phyloP scores from a whole-genome alignment of 2,329 filamentous ascomycete species.

The Chaetomium sp. region DNA sequence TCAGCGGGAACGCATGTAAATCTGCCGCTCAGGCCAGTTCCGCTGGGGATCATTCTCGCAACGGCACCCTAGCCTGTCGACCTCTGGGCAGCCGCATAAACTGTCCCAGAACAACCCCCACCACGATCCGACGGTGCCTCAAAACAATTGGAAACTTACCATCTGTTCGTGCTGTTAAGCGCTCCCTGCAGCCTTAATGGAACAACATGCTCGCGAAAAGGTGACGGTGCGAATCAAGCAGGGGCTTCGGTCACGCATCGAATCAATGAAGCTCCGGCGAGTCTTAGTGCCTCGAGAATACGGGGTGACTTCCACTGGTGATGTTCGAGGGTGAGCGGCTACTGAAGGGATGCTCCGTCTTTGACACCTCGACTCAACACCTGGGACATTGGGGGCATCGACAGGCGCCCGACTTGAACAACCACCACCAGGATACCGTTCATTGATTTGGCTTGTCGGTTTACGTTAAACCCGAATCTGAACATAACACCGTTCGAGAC shows the following conservation, averaged over 20 bases:
- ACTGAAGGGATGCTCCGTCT: no score
- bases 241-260: constrained; percentile 2
- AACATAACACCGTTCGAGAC: no score
- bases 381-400: neutral
- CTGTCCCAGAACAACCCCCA: constrained; percentile 6
- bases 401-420: no score
- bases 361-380: neutral
- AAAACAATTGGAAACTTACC: constrained; percentile 18
- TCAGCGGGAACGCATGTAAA: constrained; percentile 12
- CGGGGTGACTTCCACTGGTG: no score
- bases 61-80: constrained; percentile 5
- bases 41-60: constrained; percentile 18
- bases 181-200: neutral
- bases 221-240: constrained; percentile 12
- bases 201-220: constrained; percentile 16
- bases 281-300: neutral
- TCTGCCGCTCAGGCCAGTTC: constrained; percentile 15
- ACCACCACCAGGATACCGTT: no score
- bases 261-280: neutral
- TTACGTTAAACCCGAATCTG: no score
- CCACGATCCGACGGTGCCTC: neutral
- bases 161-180: constrained; percentile 18
- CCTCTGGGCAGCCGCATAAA: constrained; percentile 14
- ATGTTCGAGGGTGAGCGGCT: no score
- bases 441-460: no score